These are phyloP conservation scores for Botrytis fragariae DNA, from an alignment of 2,329 filamentous ascomycete genomes.

Conservation along the genomic window DNA sequence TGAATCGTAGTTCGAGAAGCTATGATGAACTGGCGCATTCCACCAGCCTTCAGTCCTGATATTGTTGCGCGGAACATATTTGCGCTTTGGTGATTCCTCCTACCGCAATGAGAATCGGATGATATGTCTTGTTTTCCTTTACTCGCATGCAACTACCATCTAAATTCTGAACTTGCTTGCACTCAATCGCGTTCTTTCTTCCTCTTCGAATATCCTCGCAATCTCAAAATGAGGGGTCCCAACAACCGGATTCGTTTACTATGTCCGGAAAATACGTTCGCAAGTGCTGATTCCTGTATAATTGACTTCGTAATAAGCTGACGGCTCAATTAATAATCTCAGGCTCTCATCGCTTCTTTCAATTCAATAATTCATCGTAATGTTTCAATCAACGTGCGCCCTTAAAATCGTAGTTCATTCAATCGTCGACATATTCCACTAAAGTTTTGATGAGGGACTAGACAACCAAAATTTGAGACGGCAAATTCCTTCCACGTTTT, in stretches of 20 bases:
- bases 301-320: not conserved
- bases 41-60: not conserved
- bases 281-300: not conserved
- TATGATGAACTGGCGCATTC: constrained; percentile 1
- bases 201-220: not conserved
- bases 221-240: not conserved
- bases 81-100: not conserved
- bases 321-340: not conserved
- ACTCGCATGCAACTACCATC: not conserved
- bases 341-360: not conserved
- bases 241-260: not conserved
- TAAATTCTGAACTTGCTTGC: not conserved
- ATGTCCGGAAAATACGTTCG: not conserved
- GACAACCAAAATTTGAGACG: not conserved
- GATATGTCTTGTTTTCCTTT: not conserved
- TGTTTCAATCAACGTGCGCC: not conserved
- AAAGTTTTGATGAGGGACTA: constrained; percentile 3
- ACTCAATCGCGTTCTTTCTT: not conserved
- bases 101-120: not conserved
- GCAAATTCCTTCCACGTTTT: constrained; percentile 7
- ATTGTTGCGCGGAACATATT: constrained; percentile 11
- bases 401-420: not conserved
- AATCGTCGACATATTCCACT: not conserved
- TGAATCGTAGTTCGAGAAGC: not conserved
- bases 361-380: not conserved